Percentiles rank a stretch among this genome's conserved stretches.
Conservation (phyloP, 164 flowering plant species). For the Piper longum region DNA sequence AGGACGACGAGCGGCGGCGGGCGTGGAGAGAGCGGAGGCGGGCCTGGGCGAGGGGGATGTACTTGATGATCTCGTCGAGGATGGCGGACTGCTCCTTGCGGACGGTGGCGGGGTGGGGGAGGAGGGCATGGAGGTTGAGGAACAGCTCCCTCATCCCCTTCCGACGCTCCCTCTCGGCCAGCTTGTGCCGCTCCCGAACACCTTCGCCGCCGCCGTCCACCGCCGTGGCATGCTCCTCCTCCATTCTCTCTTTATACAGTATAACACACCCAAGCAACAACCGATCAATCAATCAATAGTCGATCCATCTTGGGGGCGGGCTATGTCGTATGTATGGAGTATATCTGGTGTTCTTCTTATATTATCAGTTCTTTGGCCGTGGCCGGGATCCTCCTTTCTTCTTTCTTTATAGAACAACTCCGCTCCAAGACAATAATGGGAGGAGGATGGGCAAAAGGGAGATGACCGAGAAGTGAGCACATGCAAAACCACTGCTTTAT, state of each 20-base stretch:
- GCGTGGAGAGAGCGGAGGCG: constrained; percentile 18
- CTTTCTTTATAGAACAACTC: too few species aligned
- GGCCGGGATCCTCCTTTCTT: too few species aligned
- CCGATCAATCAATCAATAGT: too few species aligned
- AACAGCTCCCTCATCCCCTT: constrained; percentile 25
- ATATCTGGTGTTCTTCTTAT: too few species aligned
- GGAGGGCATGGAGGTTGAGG: constrained; percentile 17
- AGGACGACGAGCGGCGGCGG: background rate
- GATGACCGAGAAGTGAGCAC: too few species aligned
- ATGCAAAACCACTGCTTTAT: too few species aligned
- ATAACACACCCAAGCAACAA: too few species aligned
- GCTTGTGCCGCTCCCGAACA: constrained; percentile 17
- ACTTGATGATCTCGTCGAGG: constrained; percentile 26
- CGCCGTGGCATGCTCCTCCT: constrained; percentile 4
- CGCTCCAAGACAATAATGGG: too few species aligned
- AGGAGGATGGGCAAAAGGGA: too few species aligned
- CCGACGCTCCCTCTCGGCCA: constrained; percentile 19
- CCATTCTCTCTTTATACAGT: background rate
- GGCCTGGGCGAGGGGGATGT: constrained; percentile 20
- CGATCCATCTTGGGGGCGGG: too few species aligned
- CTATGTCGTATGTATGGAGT: too few species aligned
- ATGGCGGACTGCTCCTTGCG: constrained; percentile 23
- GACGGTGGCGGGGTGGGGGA: constrained; percentile 21
- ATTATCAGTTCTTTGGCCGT: too few species aligned
- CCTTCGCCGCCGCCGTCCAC: constrained; percentile 5